Percentiles rank a stretch among this genome's conserved stretches.
phyloP scores from a whole-genome alignment of 495 filamentous ascomycete genomes.

The Podospora pseudoanserina region DNA sequence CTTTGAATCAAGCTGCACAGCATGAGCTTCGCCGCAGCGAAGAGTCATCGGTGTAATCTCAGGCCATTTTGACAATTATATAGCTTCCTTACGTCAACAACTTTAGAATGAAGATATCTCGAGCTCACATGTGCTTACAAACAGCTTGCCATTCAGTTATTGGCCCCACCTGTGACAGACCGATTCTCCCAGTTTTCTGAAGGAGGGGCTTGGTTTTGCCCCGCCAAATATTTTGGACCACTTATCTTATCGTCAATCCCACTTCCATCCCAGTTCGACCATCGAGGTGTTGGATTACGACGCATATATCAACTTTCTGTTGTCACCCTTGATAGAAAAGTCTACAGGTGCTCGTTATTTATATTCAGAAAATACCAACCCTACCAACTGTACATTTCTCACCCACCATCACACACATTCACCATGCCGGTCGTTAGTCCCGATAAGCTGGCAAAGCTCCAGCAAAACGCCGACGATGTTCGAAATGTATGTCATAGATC shows the following conservation, averaged over 20 bases:
- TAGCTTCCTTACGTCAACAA: background rate
- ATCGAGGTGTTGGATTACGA: slow-evolving; percentile 19
- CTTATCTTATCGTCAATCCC: slow-evolving; percentile 12
- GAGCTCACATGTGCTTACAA: background rate
- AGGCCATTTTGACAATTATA: background rate
- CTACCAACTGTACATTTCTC: background rate
- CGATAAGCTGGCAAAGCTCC: slow-evolving; percentile 80
- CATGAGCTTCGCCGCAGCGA: background rate
- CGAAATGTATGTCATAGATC: slow-evolving; percentile 64
- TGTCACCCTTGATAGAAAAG: background rate
- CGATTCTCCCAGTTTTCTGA: background rate
- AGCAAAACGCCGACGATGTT: slow-evolving; percentile 78
- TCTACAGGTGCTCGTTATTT: background rate
- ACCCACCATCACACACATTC: slow-evolving; percentile 9
- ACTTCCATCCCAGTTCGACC: slow-evolving; percentile 17
- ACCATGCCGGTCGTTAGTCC: slow-evolving; percentile 85
- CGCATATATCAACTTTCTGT: background rate
- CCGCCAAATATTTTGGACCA: slow-evolving; percentile 13
- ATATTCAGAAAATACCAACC: background rate
- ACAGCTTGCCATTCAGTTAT: background rate
- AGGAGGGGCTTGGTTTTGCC: slow-evolving; percentile 7
- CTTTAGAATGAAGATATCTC: background rate
- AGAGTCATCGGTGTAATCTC: slow-evolving; percentile 1
- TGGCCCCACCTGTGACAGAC: background rate
- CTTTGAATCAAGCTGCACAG: background rate